Evolutionary conservation across 1,284 basidiomycete genomes (phyloP).

Genomic region (Heimioporus punctisporus): DNA sequence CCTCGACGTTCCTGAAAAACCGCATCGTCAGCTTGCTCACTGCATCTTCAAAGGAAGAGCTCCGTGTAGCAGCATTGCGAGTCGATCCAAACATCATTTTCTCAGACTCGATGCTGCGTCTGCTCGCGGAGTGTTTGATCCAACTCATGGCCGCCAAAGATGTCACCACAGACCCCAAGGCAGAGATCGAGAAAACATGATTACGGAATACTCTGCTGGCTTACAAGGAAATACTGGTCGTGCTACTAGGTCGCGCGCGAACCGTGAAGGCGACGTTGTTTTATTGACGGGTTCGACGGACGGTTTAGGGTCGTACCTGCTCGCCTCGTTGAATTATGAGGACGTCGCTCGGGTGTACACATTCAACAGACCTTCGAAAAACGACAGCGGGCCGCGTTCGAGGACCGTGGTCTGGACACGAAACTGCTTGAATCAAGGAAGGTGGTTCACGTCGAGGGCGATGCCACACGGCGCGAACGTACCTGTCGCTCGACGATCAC

Average conservation of each 20-base stretch:
- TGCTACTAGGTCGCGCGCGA: too few relatives aligned
- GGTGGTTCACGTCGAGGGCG: neutral
- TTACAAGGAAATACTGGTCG: neutral
- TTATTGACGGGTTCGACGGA: neutral
- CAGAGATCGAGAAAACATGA: neutral
- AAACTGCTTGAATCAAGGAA: neutral
- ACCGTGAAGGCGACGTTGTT: neutral
- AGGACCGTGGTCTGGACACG: neutral
- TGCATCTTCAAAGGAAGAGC: neutral
- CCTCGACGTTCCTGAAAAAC: neutral
- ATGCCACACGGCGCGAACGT: neutral
- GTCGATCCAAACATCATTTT: neutral
- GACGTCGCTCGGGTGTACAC: neutral
- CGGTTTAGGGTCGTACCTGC: neutral
- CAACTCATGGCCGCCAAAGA: neutral
- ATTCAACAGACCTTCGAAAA: neutral
- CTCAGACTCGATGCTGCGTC: neutral
- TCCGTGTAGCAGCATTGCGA: neutral
- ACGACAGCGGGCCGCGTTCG: neutral
- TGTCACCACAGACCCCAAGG: neutral
- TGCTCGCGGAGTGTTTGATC: neutral
- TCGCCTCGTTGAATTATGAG: neutral
- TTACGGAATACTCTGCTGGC: neutral
- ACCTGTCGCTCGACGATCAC: neutral
- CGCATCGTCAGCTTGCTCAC: neutral